Conservation (phyloP, 371 early-diverging fungal genomes). For the Nematocida sp. region DNA sequence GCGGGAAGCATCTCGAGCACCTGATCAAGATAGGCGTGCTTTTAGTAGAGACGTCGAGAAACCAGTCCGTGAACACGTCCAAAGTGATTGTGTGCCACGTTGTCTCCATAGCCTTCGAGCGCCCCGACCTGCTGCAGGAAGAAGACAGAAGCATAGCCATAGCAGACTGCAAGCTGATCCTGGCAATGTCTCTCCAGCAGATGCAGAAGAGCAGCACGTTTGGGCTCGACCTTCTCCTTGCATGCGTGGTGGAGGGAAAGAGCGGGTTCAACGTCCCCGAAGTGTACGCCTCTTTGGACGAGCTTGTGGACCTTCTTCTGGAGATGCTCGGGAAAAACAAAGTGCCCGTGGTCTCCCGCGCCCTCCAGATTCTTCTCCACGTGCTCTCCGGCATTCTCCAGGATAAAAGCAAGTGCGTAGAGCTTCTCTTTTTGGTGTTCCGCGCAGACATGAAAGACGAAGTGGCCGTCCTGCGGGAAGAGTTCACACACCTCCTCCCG, state of each 20-base stretch:
- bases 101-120: conserved; percentile 22
- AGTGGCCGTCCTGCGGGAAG: not conserved
- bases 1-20: conserved; percentile 8
- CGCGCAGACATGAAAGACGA: not conserved
- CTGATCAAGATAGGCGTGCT: conserved; percentile 38
- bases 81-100: conserved; percentile 24
- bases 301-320: conserved; percentile 16
- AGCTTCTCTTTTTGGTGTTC: not conserved
- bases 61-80: conserved; percentile 1
- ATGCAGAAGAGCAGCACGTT: not conserved
- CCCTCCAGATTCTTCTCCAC: not conserved
- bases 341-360: not conserved
- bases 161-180: conserved; percentile 13
- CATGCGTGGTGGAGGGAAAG: not conserved
- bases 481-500: conserved; percentile 22
- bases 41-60: conserved; percentile 11
- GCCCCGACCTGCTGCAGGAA: not conserved
- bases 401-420: not conserved
- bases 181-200: not conserved
- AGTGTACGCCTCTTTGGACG: not conserved
- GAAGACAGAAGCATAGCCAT: not conserved
- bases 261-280: not conserved
- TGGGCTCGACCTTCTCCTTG: conserved; percentile 25
- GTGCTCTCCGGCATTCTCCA: not conserved
- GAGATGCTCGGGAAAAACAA: not conserved